phyloP scores from a whole-genome alignment of 768 basidiomycete genomes.

The Xerocomellus dryophilus region DNA sequence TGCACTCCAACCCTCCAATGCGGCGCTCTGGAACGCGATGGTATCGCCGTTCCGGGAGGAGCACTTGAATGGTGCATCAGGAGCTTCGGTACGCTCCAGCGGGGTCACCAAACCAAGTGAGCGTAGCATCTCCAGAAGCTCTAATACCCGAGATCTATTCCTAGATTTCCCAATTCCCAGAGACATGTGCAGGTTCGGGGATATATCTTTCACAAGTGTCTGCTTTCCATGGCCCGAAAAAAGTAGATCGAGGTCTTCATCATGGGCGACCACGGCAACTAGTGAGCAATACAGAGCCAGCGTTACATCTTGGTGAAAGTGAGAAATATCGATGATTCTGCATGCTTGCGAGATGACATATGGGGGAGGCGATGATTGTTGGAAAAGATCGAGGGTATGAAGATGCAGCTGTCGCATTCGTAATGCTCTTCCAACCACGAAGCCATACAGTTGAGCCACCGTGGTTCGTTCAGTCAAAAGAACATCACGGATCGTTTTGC shows the following conservation, averaged over 20 bases:
- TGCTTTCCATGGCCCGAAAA: slow-evolving; percentile 44
- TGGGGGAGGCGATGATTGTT: slow-evolving; percentile 35
- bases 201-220: slow-evolving; percentile 52
- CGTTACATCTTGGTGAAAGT: slow-evolving; percentile 63
- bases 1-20: slow-evolving; percentile 43
- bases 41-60: slow-evolving; percentile 42
- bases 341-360: slow-evolving; percentile 51
- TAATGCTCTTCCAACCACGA: slow-evolving; percentile 60
- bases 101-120: slow-evolving; percentile 60
- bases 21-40: slow-evolving; percentile 43
- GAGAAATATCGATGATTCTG: slow-evolving; percentile 56
- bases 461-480: slow-evolving; percentile 70
- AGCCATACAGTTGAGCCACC: slow-evolving; percentile 73
- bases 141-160: slow-evolving; percentile 57
- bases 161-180: slow-evolving; percentile 60
- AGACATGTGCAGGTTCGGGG: slow-evolving; percentile 45
- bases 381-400: slow-evolving; percentile 47
- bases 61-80: slow-evolving; percentile 46
- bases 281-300: slow-evolving; percentile 63
- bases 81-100: slow-evolving; percentile 43
- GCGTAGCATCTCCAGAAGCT: slow-evolving; percentile 58
- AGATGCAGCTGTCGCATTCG: slow-evolving; percentile 67
- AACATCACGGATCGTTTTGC: slow-evolving; percentile 53
- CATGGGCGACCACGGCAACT: slow-evolving; percentile 53
- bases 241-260: slow-evolving; percentile 58